Evolutionary conservation across 169 alveolate genomes (phyloP).

Genomic region (Plasmodium relictum): DNA sequence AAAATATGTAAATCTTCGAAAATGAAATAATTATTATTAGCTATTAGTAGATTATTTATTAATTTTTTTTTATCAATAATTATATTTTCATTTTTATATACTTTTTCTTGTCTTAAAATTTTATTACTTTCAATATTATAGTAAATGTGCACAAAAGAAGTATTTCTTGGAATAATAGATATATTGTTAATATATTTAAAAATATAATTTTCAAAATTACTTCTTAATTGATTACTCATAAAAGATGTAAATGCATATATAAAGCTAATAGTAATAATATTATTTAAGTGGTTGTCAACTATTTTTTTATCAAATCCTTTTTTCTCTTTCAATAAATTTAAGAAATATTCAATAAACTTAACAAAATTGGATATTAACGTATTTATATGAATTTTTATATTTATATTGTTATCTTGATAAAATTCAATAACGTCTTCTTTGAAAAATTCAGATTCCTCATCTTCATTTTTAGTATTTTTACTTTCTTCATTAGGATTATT

Average conservation of each 20-base stretch:
- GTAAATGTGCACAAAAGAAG: constrained; percentile 32
- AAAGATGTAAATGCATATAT: constrained; percentile 46
- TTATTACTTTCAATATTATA: constrained; percentile 52
- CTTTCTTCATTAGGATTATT: not conserved
- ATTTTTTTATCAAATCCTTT: constrained; percentile 35
- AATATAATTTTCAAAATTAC: constrained; percentile 33
- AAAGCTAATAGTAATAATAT: constrained; percentile 34
- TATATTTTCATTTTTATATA: constrained; percentile 18
- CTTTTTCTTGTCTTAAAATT: constrained; percentile 35
- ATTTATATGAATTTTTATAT: constrained; percentile 27
- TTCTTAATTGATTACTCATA: constrained; percentile 31
- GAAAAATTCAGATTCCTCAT: not conserved
- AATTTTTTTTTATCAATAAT: constrained; percentile 20
- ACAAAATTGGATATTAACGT: constrained; percentile 15
- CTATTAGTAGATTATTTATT: constrained; percentile 7
- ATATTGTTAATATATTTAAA: constrained; percentile 61
- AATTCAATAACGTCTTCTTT: constrained; percentile 2
- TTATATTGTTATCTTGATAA: not conserved
- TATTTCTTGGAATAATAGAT: constrained; percentile 47
- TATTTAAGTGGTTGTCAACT: constrained; percentile 37
- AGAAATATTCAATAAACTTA: constrained; percentile 22
- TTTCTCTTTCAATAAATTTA: constrained; percentile 40
- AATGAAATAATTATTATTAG: constrained; percentile 14
- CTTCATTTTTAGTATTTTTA: not conserved
- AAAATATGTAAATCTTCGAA: constrained; percentile 33